These are phyloP conservation scores for Ascomycota sp. DNA, from an alignment of 2,329 filamentous ascomycete genomes.

Conservation along the genomic window DNA sequence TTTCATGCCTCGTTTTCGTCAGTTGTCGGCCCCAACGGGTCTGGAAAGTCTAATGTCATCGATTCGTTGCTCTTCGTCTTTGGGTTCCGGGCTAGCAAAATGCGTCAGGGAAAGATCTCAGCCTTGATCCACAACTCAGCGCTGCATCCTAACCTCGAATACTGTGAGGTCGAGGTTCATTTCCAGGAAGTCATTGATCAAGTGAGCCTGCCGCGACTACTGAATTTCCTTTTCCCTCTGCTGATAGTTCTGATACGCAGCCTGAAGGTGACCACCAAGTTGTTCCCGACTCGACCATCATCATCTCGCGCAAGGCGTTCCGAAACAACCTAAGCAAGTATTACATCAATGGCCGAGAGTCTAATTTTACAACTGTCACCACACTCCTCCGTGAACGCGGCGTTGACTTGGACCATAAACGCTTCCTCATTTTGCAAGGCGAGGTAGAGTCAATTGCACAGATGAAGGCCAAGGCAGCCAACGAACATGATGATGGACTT, in stretches of 20 bases:
- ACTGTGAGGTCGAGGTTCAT: slow-evolving; percentile 90
- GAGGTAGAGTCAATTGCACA: slow-evolving; percentile 97
- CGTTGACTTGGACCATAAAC: slow-evolving; percentile 92
- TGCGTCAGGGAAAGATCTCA: slow-evolving; percentile 96
- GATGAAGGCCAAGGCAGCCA: slow-evolving; percentile 93
- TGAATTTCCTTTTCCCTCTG: background rate
- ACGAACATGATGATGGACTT: slow-evolving; percentile 89
- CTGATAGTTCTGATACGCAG: slow-evolving; percentile 16
- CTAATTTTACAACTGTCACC: slow-evolving; percentile 83
- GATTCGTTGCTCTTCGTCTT: slow-evolving; percentile 98
- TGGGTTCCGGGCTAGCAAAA: slow-evolving; percentile 95
- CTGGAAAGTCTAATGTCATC: slow-evolving; percentile 96
- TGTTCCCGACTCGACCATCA: slow-evolving; percentile 63
- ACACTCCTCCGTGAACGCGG: slow-evolving; percentile 70
- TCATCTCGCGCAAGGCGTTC: slow-evolving; percentile 85
- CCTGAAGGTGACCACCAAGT: slow-evolving; percentile 55
- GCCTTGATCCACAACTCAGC: slow-evolving; percentile 96
- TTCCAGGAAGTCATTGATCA: slow-evolving; percentile 90
- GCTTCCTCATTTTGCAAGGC: slow-evolving; percentile 90
- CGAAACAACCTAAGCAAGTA: slow-evolving; percentile 98
- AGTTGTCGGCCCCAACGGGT: slow-evolving; percentile 93
- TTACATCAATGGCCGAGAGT: slow-evolving; percentile 79
- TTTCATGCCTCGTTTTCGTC: slow-evolving; percentile 97
- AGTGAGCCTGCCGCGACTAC: slow-evolving; percentile 16
- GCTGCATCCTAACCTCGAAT: slow-evolving; percentile 62